A percentile compares a stretch with the other conserved stretches of the same genome.
phyloP scores from a whole-genome alignment of 1,284 basidiomycete genomes.

The Tremellales sp. region DNA sequence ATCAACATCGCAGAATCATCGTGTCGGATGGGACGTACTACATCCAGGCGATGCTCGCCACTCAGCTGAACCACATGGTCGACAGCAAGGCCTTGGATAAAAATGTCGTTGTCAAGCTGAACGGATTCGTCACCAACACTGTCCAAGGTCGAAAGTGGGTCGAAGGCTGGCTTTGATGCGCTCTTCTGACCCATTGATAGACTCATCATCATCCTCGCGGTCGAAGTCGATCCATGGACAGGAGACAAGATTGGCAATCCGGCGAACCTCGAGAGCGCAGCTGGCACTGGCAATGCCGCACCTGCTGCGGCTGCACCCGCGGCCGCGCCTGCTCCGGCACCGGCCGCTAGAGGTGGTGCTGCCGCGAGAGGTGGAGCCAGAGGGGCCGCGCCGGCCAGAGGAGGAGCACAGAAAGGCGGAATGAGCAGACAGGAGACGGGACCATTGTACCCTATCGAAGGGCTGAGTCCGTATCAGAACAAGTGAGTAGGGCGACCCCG shows the following conservation, averaged over 20 bases:
- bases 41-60: slow-evolving; percentile 91
- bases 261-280: slow-evolving; percentile 47
- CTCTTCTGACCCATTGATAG: slow-evolving; percentile 48
- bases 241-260: slow-evolving; percentile 75
- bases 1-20: slow-evolving; percentile 45
- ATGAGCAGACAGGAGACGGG: slow-evolving; percentile 36
- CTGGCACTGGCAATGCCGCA: slow-evolving; percentile 26
- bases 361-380: slow-evolving; percentile 16
- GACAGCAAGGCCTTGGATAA: slow-evolving; percentile 65
- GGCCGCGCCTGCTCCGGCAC: slow-evolving; percentile 24
- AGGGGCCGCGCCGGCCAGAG: slow-evolving; percentile 1
- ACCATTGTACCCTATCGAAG: slow-evolving; percentile 83
- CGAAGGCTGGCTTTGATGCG: too few relatives aligned
- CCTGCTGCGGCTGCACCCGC: slow-evolving; percentile 25
- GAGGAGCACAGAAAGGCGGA: slow-evolving; percentile 17
- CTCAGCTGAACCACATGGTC: slow-evolving; percentile 78
- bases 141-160: slow-evolving; percentile 77
- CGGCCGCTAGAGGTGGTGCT: slow-evolving; percentile 19
- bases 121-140: slow-evolving; percentile 75
- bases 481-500: slow-evolving; percentile 53
- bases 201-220: slow-evolving; percentile 76
- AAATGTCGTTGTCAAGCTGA: slow-evolving; percentile 68
- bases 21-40: slow-evolving; percentile 71
- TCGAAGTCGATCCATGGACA: slow-evolving; percentile 57
- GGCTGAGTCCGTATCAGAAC: slow-evolving; percentile 94